These are phyloP conservation scores for Ceratocystis harringtonii DNA, from an alignment of 2,329 filamentous ascomycete genomes.

Conservation along the genomic window DNA sequence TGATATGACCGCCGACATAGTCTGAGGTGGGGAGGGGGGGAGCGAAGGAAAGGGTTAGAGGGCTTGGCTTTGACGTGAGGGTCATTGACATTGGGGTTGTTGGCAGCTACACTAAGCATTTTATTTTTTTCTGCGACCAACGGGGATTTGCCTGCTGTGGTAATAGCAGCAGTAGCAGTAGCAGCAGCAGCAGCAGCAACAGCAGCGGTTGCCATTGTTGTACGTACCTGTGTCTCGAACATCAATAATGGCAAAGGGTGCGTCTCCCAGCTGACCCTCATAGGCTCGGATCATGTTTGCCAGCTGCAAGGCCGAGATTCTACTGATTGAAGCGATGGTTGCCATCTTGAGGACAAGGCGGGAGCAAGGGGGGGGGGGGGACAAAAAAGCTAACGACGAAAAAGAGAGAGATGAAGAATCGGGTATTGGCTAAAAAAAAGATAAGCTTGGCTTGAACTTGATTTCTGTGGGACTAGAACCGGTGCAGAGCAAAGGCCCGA, in stretches of 20 bases:
- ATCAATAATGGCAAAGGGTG: conserved; percentile 60
- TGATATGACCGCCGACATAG: conserved; percentile 82
- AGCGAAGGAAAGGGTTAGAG: background rate
- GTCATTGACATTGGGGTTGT: no score
- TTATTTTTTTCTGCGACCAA: background rate
- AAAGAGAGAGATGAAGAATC: background rate
- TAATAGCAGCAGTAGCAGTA: no score
- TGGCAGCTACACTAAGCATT: no score
- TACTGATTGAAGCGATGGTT: conserved; percentile 47
- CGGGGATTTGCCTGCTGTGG: background rate
- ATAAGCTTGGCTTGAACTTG: conserved; percentile 1
- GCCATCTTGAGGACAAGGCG: conserved; percentile 27
- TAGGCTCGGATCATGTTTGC: conserved; percentile 45
- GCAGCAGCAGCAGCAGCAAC: no score
- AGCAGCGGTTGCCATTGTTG: background rate
- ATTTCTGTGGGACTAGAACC: background rate
- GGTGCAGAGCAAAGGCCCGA: background rate
- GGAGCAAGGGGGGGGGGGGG: background rate
- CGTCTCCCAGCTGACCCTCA: conserved; percentile 26
- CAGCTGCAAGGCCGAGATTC: conserved; percentile 54
- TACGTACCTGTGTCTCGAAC: conserved; percentile 65
- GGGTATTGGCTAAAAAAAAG: background rate
- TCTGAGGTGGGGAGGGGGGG: conserved; percentile 39
- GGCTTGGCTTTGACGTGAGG: background rate
- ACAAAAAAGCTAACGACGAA: background rate